These are phyloP conservation scores for Lactarius hengduanensis DNA, from an alignment of 768 basidiomycete species.

Conservation along the genomic window DNA sequence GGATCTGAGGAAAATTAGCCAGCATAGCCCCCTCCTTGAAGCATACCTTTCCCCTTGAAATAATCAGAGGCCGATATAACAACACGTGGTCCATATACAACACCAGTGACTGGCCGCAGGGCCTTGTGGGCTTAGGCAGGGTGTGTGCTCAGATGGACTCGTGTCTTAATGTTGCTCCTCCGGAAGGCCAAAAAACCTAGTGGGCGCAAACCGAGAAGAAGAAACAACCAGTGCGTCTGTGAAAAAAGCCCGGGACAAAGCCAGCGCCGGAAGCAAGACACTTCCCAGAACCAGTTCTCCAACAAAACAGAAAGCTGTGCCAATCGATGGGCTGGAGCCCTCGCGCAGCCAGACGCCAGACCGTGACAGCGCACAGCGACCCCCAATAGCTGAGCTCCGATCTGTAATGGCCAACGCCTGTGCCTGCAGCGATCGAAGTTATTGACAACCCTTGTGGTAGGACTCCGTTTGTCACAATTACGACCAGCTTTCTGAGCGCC, in stretches of 20 bases:
- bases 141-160: not conserved
- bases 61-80: not conserved
- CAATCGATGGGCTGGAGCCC: not conserved
- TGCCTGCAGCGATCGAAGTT: not conserved
- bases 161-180: not conserved
- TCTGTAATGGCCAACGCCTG: not conserved
- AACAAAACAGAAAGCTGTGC: not conserved
- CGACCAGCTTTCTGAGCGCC: not conserved
- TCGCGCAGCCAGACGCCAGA: not conserved
- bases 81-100: not conserved
- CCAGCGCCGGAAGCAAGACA: not conserved
- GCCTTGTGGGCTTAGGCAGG: not conserved
- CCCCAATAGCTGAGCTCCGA: not conserved
- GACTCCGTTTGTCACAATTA: not conserved
- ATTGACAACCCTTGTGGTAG: not conserved
- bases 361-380: not conserved
- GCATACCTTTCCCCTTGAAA: not conserved
- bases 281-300: not conserved
- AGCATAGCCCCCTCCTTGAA: not conserved
- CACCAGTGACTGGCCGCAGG: not conserved
- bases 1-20: not conserved
- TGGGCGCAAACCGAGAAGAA: not conserved
- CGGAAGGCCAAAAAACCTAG: not conserved
- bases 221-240: not conserved
- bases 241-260: not conserved